These are phyloP conservation scores for Cutaneotrichosporon cyanovorans DNA, from an alignment of 1,284 basidiomycete genomes.

Conservation along the genomic window DNA sequence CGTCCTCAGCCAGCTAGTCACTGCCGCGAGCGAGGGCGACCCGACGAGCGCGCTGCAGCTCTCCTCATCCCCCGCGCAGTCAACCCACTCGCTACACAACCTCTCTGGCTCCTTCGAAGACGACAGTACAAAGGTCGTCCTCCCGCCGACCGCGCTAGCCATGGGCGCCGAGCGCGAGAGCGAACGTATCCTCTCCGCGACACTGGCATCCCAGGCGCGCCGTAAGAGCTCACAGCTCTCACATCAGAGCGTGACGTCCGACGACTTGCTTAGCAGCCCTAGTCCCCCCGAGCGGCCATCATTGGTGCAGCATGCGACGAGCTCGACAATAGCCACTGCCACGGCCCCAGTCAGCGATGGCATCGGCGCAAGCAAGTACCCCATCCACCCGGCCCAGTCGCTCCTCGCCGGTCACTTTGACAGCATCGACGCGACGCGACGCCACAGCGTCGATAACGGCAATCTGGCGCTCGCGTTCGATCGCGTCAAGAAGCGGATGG, in stretches of 20 bases:
- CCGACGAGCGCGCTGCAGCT: neutral
- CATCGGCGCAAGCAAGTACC: neutral
- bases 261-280: neutral
- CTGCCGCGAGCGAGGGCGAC: constrained; percentile 23
- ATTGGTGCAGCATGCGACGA: no score
- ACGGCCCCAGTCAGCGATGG: neutral
- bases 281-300: no score
- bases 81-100: constrained; percentile 1
- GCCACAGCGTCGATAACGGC: constrained; percentile 74
- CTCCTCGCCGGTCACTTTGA: neutral
- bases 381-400: neutral
- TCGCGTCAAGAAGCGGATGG: constrained; percentile 39
- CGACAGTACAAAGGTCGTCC: constrained; percentile 24
- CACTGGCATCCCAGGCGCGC: constrained; percentile 2
- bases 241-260: neutral
- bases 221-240: constrained; percentile 6
- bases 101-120: constrained; percentile 8
- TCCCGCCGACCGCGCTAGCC: constrained; percentile 35
- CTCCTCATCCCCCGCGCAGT: neutral
- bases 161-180: constrained; percentile 37
- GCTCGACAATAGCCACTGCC: no score
- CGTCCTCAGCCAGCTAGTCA: constrained; percentile 26
- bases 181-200: constrained; percentile 27
- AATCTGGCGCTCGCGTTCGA: constrained; percentile 69
- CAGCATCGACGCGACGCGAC: constrained; percentile 25